Conservation (phyloP, 106 monocot species). For the Dactylorhiza incarnata region DNA sequence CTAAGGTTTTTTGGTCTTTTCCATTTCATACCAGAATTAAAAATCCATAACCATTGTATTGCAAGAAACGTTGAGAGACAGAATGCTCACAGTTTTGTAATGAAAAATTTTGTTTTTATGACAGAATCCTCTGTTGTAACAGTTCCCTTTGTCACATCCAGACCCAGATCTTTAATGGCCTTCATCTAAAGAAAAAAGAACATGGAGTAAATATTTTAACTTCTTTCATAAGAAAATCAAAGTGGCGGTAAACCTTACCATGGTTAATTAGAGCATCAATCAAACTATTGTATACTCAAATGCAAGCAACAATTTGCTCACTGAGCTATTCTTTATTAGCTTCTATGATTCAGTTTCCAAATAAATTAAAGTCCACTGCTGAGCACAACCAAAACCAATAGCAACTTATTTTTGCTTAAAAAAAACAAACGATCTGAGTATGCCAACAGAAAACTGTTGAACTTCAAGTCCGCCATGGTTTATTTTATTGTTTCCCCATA, state of each 20-base stretch:
- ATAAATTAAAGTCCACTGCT: background rate
- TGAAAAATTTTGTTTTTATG: slow-evolving; percentile 61
- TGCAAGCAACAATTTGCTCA: background rate
- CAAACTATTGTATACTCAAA: background rate
- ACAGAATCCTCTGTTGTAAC: slow-evolving; percentile 51
- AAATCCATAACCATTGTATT: background rate
- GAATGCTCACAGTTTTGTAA: slow-evolving; percentile 26
- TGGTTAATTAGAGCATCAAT: background rate
- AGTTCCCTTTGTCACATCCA: slow-evolving; percentile 86
- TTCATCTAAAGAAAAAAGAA: slow-evolving; percentile 62
- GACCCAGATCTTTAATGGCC: slow-evolving; percentile 82
- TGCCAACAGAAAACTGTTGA: no score
- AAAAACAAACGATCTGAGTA: background rate
- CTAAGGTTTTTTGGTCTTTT: background rate
- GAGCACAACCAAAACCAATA: background rate
- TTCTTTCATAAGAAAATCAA: background rate
- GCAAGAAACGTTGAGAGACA: background rate
- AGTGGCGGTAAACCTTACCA: background rate
- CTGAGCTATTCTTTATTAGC: background rate
- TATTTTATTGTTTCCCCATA: no score
- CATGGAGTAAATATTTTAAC: background rate
- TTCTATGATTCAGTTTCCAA: background rate
- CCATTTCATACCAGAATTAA: background rate
- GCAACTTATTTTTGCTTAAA: background rate
- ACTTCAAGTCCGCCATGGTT: no score